Conservation (phyloP, 805 yeast genomes). For the Barnettozyma siamensis region DNA sequence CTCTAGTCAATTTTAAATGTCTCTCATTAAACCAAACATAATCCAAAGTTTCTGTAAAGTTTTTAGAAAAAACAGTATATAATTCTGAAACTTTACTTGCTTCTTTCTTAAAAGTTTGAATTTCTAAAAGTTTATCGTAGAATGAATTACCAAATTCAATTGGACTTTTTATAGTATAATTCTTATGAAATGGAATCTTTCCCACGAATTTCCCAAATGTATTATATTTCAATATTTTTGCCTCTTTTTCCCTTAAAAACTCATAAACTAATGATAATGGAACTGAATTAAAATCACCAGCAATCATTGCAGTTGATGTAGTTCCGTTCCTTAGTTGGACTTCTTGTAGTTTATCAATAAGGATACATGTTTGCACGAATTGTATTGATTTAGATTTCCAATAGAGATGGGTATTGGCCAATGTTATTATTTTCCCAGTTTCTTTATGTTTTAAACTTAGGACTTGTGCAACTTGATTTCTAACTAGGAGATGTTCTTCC, state of each 20-base stretch:
- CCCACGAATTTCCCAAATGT: slow-evolving; percentile 10
- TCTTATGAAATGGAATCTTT: slow-evolving; percentile 6
- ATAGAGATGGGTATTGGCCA: slow-evolving; percentile 57
- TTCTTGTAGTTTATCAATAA: slow-evolving; percentile 31
- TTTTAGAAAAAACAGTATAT: slow-evolving; percentile 43
- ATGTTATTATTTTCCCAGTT: slow-evolving; percentile 36
- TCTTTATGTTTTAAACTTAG: slow-evolving; percentile 40
- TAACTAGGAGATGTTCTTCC: slow-evolving; percentile 25
- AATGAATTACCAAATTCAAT: slow-evolving; percentile 24
- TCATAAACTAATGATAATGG: slow-evolving; percentile 44
- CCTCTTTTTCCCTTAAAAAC: slow-evolving; percentile 29
- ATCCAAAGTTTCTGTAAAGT: slow-evolving; percentile 48
- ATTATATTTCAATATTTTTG: slow-evolving; percentile 22
- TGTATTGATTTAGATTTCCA: slow-evolving; percentile 56
- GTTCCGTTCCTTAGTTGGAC: slow-evolving; percentile 24
- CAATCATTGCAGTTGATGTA: slow-evolving; percentile 35
- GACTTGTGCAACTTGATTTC: slow-evolving; percentile 56
- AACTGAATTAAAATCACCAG: slow-evolving; percentile 54
- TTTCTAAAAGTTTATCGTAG: slow-evolving; percentile 23
- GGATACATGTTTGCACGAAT: slow-evolving; percentile 44
- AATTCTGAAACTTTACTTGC: slow-evolving; percentile 10
- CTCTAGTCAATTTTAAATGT: slow-evolving; percentile 35
- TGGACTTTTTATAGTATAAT: slow-evolving; percentile 28
- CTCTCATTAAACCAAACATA: slow-evolving; percentile 48
- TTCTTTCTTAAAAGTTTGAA: slow-evolving; percentile 1